Base-by-base conservation (phyloP, 2,329 filamentous ascomycete species). In the Colletotrichum truncatum region DNA sequence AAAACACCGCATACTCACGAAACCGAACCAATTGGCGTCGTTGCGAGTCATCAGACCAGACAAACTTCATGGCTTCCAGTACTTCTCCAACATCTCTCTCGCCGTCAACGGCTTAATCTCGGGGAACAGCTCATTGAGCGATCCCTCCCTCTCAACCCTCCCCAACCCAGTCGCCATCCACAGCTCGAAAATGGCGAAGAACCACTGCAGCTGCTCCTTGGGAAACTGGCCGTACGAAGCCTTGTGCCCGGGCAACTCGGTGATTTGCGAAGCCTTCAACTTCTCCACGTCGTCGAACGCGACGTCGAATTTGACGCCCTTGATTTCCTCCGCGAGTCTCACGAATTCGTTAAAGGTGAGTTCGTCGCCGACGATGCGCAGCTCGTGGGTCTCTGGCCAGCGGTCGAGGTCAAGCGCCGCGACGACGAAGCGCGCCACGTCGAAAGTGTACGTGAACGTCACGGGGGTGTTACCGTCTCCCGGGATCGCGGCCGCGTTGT, bases 401-500 rank as follows among this genome's bases (percentile, higher is more conserved):
- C 74, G 73, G 2, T 76, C 69, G 10, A 80, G 66, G 14, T 78
- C 76, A 11, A 87, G 68, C 6, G 76, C 60, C 4, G 75, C 76
- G 16, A 76, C 78, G 11, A 85, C 75, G 59, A 83, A 85, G 38
- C 71, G 76, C 4, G 79, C 84, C 43, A 87, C 73, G 70, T 87
- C 85, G 6, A 73, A 73, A 3, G 79, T 83, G 68, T 85, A 81
- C 0, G 83, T 86, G 71, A 85, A 81, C 6, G 77, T 72, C 18
- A 83, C 74, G 4, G 72, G 71, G 9, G 72, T 75, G 21, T 82
- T 74, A 0, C 85, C 85, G 30, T 79, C 74, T 0, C 83, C 84
- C 0, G 85, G 84, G 25, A 86, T 80, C 11, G 78, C 82, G 1
- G 84, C 85, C 3, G 72, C 73, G 10, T 80, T 78, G 65, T 76